These are phyloP conservation scores for Withania somnifera DNA, from an alignment of 305 asterid genomes.

Conservation along the genomic window DNA sequence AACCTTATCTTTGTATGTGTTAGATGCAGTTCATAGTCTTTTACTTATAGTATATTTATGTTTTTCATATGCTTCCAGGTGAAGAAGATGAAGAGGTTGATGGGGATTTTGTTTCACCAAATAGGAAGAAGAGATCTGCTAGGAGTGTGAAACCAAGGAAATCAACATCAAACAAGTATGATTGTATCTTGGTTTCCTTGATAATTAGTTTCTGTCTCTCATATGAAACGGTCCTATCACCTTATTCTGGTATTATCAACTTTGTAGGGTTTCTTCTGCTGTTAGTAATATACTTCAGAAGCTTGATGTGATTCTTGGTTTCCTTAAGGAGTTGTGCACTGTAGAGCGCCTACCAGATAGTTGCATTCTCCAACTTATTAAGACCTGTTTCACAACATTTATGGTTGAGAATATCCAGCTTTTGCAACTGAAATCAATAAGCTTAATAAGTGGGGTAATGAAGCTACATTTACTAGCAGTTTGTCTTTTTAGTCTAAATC, in stretches of 20 bases:
- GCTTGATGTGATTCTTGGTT: conserved; percentile 86
- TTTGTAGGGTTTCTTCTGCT: conserved; percentile 54
- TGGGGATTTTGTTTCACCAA: conserved; percentile 70
- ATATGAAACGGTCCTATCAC: conserved; percentile 6
- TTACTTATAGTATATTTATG: neutral
- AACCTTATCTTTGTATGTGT: neutral
- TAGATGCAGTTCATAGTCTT: neutral
- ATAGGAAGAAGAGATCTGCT: conserved; percentile 74
- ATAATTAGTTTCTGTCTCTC: conserved; percentile 8
- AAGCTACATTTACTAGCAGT: conserved; percentile 3
- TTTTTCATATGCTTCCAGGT: conserved; percentile 22
- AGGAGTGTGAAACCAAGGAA: conserved; percentile 53
- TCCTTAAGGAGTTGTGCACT: conserved; percentile 69
- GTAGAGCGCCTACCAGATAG: conserved; percentile 93
- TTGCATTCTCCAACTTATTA: conserved; percentile 87
- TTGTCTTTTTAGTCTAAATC: neutral
- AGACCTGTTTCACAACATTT: conserved; percentile 81
- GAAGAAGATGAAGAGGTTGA: conserved; percentile 68
- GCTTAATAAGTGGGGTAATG: conserved; percentile 92
- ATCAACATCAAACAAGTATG: conserved; percentile 59
- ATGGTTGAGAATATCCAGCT: conserved; percentile 88
- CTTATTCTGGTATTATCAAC: neutral
- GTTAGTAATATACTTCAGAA: conserved; percentile 82
- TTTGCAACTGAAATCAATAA: conserved; percentile 92
- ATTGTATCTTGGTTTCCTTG: conserved; percentile 1